Evolutionary conservation across 2,329 filamentous ascomycete species (phyloP), one percentile per base, ranked within the genome.

Genomic region (Cercospora canescens): DNA sequence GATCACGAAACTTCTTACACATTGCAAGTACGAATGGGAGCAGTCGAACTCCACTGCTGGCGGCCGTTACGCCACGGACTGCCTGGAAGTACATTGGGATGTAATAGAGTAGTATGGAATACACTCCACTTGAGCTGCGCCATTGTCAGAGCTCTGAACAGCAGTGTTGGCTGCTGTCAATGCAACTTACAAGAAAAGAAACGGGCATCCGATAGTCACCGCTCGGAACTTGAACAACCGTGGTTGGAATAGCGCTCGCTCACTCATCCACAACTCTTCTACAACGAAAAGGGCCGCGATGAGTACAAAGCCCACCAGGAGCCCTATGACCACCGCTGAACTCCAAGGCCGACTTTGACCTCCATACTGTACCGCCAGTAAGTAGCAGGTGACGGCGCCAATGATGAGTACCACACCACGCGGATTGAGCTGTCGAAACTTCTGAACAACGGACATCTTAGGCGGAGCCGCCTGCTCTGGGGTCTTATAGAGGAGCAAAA

Each of bases 21-120:
- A 45, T 45, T 16, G 39, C 39, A 45, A 45, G 39, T 3, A 45
- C 39, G 6, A 45, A 45, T 18, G 52, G 28, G 6, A 56, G 52
- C 52, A 56, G 28, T 21, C 28, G 28, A 56, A 32, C 28, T n/a
- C 48, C 60, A 37, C 28, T 54, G 16, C 34, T 62, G 35, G 60
- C 48, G 6, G 30, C n/a, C 16, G 18, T 12, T 12, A 35, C 52
- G 2, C 60, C 48, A 26, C 37, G 45, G 7, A 55, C 60, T 11
- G 45, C 34, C 35, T 62, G 60, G 12, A 54, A 55, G 45, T 62
- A 62, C 7, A 34, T 62, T 16, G 60, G 60, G 28, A 62, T 30
- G 34, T 55, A 55, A 30, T 55, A 62, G 30, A 54, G 28, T 21
- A 62, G 14, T 18, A 62, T 62, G 28, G 48, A 55, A 21, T 45